Evolutionary conservation across 805 yeast species (phyloP).

Genomic region (Yarrowia bubula): DNA sequence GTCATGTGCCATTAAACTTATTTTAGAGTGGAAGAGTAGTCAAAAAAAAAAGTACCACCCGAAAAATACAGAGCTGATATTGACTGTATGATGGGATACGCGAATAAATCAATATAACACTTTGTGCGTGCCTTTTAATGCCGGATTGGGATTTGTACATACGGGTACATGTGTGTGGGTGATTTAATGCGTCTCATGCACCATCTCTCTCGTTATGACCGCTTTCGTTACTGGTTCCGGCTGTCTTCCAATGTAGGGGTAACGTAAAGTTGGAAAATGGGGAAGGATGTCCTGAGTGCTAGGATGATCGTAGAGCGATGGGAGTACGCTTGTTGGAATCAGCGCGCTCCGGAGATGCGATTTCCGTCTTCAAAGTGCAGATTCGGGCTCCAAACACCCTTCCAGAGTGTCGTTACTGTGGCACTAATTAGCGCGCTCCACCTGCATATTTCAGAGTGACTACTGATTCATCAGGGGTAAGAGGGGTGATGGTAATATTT

Average conservation of each 20-base stretch:
- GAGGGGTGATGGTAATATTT: neutral
- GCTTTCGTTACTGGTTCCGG: constrained; percentile 18
- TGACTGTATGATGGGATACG: too few relatives aligned
- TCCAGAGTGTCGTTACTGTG: neutral
- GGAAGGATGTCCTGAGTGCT: neutral
- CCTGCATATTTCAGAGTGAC: neutral
- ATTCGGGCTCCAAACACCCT: too few relatives aligned
- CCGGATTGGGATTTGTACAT: too few relatives aligned
- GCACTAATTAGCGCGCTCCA: constrained; percentile 5
- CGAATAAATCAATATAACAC: too few relatives aligned
- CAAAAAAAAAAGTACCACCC: too few relatives aligned
- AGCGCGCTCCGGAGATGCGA: too few relatives aligned
- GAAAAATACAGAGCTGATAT: too few relatives aligned
- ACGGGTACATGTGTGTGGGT: too few relatives aligned
- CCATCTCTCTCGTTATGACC: neutral
- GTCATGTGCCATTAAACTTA: neutral
- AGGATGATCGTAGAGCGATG: neutral
- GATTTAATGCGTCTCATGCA: neutral
- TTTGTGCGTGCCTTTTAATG: too few relatives aligned
- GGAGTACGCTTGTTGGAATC: neutral
- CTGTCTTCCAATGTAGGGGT: constrained; percentile 2
- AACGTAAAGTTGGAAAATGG: neutral
- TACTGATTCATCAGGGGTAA: constrained; percentile 5
- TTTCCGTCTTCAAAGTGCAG: too few relatives aligned
- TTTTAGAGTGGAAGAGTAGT: neutral